phyloP scores from a whole-genome alignment of 106 monocot genomes.

The Triglochin maritima region DNA sequence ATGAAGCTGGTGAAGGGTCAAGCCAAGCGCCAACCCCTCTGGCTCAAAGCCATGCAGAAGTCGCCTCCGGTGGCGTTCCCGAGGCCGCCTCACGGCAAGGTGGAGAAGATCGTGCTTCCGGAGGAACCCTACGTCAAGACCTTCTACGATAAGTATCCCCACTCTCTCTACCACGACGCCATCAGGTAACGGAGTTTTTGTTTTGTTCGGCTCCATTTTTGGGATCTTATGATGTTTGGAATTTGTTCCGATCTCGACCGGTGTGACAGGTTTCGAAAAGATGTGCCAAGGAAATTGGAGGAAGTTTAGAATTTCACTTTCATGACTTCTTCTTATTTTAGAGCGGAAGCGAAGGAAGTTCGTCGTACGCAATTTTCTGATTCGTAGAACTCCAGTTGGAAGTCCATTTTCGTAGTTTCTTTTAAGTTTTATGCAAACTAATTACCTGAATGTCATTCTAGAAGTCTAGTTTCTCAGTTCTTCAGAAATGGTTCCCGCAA shows the following conservation, averaged over 20 bases:
- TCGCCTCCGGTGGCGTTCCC: constrained; percentile 22
- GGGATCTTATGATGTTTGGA: background rate
- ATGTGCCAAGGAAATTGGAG: no score
- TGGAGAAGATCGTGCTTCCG: constrained; percentile 11
- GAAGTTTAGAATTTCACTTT: no score
- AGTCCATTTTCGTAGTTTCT: no score
- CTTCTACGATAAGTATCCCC: constrained; percentile 21
- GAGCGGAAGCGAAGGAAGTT: background rate
- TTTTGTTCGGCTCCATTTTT: background rate
- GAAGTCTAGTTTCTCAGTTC: no score
- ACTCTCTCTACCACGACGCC: constrained; percentile 28
- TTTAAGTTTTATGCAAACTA: no score
- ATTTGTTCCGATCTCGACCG: no score
- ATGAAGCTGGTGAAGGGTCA: constrained; percentile 84
- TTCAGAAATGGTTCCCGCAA: no score
- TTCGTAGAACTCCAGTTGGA: no score
- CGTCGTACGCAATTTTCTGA: no score
- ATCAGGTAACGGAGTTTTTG: constrained; percentile 10
- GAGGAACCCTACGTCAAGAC: constrained; percentile 25
- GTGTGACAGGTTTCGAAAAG: no score
- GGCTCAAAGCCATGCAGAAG: constrained; percentile 90
- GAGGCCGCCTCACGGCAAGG: constrained; percentile 14
- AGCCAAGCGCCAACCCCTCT: constrained; percentile 45
- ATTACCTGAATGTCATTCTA: no score
- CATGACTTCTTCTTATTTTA: no score